Conservation (phyloP, 139 green algal genomes). For the Chlorella vulgaris region DNA sequence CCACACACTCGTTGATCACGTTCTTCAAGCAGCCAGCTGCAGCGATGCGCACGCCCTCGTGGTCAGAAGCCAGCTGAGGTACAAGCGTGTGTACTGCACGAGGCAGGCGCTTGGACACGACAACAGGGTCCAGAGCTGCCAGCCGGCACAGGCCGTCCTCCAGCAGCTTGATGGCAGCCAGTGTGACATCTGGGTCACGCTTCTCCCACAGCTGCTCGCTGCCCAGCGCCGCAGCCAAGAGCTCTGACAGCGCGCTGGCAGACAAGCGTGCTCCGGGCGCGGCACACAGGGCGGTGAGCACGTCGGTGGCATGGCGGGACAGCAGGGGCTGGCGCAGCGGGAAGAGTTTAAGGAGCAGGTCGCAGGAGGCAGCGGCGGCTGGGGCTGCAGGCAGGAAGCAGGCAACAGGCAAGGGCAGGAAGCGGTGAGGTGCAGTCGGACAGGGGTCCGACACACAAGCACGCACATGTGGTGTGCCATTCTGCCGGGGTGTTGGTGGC, state of each 20-base stretch:
- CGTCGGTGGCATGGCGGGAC: conserved; percentile 64
- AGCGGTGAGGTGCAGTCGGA: not conserved
- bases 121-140: conserved; percentile 47
- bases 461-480: too few species aligned
- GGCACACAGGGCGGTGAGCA: conserved; percentile 46
- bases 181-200: conserved; percentile 47
- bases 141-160: conserved; percentile 58
- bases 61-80: conserved; percentile 69
- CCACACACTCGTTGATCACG: conserved; percentile 58
- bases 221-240: conserved; percentile 61
- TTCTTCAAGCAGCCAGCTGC: conserved; percentile 55
- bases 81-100: conserved; percentile 66
- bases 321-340: conserved; percentile 78
- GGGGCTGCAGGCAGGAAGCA: conserved; percentile 18
- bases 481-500: too few species aligned
- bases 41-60: conserved; percentile 78
- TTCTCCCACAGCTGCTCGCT: conserved; percentile 49
- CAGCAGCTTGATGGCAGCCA: conserved; percentile 57
- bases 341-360: conserved; percentile 72
- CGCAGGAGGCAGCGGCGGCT: conserved; percentile 42
- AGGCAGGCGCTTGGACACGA: conserved; percentile 58
- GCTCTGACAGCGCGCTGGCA: conserved; percentile 49
- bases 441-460: not conserved
- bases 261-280: conserved; percentile 44
- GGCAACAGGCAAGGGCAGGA: not conserved